Evolutionary conservation across 2,329 filamentous ascomycete species (phyloP).

Genomic region (Fusarium setosum): DNA sequence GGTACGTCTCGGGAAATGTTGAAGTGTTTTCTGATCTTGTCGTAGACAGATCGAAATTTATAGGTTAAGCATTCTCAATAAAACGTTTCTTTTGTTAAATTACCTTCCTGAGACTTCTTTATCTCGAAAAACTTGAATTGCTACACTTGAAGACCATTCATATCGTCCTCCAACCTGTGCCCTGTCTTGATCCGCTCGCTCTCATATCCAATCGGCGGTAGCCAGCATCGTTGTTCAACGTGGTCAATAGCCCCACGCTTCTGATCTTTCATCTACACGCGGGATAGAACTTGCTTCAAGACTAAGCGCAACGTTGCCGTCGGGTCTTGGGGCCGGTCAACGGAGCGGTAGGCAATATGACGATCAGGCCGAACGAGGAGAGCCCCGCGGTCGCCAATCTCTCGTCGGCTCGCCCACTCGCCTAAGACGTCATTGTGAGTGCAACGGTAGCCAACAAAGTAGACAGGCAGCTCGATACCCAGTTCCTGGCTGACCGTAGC

Average conservation of each 20-base stretch:
- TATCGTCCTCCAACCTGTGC: conserved; percentile 46
- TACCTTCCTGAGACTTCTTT: too few species aligned
- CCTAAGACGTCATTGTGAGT: conserved; percentile 72
- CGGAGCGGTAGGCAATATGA: conserved; percentile 65
- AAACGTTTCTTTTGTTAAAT: too few species aligned
- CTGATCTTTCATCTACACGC: background rate
- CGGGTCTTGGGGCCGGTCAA: conserved; percentile 13
- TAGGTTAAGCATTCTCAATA: too few species aligned
- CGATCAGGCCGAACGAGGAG: conserved; percentile 70
- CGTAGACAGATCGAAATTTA: too few species aligned
- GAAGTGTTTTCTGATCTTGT: too few species aligned
- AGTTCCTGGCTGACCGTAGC: conserved; percentile 49
- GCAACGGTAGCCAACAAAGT: conserved; percentile 66
- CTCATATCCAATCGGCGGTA: background rate
- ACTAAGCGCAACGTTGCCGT: conserved; percentile 2
- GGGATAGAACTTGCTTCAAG: conserved; percentile 7
- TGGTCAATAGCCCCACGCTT: background rate
- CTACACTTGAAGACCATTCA: too few species aligned
- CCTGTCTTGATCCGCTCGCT: too few species aligned
- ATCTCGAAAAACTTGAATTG: too few species aligned
- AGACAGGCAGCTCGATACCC: conserved; percentile 59
- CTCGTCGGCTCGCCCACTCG: conserved; percentile 65
- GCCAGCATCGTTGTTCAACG: background rate
- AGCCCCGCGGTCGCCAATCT: conserved; percentile 67
- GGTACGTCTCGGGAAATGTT: too few species aligned